A percentile compares a stretch with the other conserved stretches of the same genome.
phyloP scores from a whole-genome alignment of 1,284 basidiomycete genomes.

The Cryptococcus sp. region DNA sequence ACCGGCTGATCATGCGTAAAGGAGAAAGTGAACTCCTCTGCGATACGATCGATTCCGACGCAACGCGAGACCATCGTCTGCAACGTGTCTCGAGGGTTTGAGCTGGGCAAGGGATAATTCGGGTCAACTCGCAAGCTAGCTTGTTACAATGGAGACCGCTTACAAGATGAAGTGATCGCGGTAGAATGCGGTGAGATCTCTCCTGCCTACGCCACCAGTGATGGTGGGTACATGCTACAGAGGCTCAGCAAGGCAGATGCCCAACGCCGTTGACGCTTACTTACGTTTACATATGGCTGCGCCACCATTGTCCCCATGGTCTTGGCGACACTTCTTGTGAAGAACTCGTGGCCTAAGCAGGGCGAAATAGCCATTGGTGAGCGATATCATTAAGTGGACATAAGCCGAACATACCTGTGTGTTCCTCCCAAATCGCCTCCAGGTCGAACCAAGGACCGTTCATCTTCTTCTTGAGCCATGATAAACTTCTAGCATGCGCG shows the following conservation, averaged over 20 bases:
- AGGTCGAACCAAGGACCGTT: constrained; percentile 13
- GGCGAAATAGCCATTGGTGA: neutral
- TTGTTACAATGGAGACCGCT: constrained; percentile 2
- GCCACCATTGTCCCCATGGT: constrained; percentile 31
- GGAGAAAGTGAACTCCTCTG: constrained; percentile 32
- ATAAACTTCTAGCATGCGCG: constrained; percentile 10
- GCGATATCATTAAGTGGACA: neutral
- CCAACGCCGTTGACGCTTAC: neutral
- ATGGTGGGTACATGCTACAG: constrained; percentile 29
- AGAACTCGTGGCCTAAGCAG: constrained; percentile 23
- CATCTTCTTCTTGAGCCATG: constrained; percentile 14
- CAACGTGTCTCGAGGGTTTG: constrained; percentile 52
- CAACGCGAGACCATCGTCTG: constrained; percentile 24
- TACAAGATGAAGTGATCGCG: constrained; percentile 45
- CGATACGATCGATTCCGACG: constrained; percentile 29
- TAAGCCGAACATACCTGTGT: constrained; percentile 3
- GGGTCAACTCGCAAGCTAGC: neutral
- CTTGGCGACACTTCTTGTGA: constrained; percentile 30
- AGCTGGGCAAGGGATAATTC: constrained; percentile 56
- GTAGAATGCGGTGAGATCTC: constrained; percentile 59
- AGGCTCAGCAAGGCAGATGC: neutral
- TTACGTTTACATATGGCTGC: constrained; percentile 32
- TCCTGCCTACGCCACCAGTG: constrained; percentile 60
- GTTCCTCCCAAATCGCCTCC: constrained; percentile 15
- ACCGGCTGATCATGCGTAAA: constrained; percentile 58